These are phyloP conservation scores for Mycena filopes DNA, from an alignment of 768 basidiomycete genomes.

Conservation along the genomic window DNA sequence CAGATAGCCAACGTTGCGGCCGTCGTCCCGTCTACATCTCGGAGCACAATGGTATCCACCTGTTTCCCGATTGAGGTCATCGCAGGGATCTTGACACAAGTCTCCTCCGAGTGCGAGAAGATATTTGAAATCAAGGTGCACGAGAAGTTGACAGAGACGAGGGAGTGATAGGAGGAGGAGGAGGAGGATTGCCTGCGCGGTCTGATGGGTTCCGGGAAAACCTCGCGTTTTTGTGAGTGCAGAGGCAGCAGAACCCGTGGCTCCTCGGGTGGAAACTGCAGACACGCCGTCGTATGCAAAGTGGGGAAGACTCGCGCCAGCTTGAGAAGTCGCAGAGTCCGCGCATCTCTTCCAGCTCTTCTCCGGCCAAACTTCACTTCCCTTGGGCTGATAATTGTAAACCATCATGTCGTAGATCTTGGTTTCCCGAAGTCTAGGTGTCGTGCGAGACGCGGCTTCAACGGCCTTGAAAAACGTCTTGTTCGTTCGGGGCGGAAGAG, in stretches of 20 bases:
- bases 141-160: constrained; percentile 6
- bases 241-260: constrained; percentile 11
- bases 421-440: constrained; percentile 21
- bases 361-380: not conserved
- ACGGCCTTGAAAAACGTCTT: constrained; percentile 23
- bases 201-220: not conserved
- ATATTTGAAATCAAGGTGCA: not conserved
- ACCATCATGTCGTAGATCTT: constrained; percentile 32
- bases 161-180: no score
- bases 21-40: not conserved
- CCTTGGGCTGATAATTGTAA: constrained; percentile 25
- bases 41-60: not conserved
- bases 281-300: constrained; percentile 5
- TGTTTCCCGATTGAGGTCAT: not conserved
- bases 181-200: no score
- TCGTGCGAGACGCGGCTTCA: constrained; percentile 21
- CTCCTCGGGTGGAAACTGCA: not conserved
- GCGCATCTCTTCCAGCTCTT: not conserved
- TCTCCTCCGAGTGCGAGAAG: not conserved
- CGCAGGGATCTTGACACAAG: not conserved
- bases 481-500: constrained; percentile 8
- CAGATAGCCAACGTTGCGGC: not conserved
- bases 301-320: not conserved
- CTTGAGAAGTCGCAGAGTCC: not conserved
- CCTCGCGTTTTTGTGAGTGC: not conserved